A percentile compares a stretch with the other conserved stretches of the same genome.
Evolutionary conservation across 139 green algal species (phyloP).

Genomic region (Chlorella sp.): DNA sequence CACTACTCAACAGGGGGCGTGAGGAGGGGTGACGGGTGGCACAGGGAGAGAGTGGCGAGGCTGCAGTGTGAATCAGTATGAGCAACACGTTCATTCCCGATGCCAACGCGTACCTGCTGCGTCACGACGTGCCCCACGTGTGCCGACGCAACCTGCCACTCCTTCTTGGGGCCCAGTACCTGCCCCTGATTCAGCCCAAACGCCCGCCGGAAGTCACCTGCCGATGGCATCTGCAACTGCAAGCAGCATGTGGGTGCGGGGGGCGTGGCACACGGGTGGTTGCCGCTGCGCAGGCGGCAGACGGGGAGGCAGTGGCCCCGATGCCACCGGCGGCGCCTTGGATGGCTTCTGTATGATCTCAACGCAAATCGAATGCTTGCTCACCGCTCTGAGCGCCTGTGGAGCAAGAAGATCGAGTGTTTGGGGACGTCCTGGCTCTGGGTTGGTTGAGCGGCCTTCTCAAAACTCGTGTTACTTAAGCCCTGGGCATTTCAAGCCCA

Average conservation of each 20-base stretch:
- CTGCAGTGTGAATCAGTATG: neutral
- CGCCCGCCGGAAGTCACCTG: neutral
- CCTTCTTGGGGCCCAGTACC: neutral
- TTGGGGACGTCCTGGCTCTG: too few species aligned
- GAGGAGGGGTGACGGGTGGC: neutral
- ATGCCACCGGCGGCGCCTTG: neutral
- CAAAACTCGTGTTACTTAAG: too few species aligned
- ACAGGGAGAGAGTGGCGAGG: neutral
- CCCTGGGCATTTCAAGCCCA: too few species aligned
- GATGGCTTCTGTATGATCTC: neutral
- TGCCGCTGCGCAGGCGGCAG: neutral
- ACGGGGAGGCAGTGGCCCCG: neutral
- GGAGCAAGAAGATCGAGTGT: too few species aligned
- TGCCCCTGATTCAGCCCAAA: neutral
- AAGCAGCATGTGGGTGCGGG: too few species aligned
- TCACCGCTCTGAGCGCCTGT: too few species aligned
- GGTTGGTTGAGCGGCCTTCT: too few species aligned
- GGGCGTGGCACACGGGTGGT: neutral
- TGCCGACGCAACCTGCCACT: neutral
- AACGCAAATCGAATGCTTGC: neutral
- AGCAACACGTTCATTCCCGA: too few species aligned
- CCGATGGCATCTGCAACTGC: constrained; percentile 18
- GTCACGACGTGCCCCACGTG: neutral
- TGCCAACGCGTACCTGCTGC: neutral
- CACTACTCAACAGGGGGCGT: neutral